A percentile compares a stretch with the other conserved stretches of the same genome.
These are phyloP conservation scores for Pyrenochaeta sp. DNA, from an alignment of 2,329 filamentous ascomycete genomes.

Conservation along the genomic window DNA sequence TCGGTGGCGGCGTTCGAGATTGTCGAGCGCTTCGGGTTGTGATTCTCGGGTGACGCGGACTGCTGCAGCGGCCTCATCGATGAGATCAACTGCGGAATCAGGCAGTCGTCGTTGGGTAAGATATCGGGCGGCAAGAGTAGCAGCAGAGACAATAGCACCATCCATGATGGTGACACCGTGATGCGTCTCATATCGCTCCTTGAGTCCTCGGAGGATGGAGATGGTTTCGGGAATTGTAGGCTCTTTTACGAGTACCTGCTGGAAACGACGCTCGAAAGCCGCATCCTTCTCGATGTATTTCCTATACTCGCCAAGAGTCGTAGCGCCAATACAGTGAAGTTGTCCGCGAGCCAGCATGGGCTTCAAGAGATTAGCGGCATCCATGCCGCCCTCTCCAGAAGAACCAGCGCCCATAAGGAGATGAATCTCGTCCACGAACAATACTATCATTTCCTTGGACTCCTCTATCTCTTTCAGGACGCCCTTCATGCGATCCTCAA, in stretches of 20 bases:
- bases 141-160: slow-evolving; percentile 87
- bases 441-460: slow-evolving; percentile 93
- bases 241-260: slow-evolving; percentile 97
- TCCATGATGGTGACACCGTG: slow-evolving; percentile 98
- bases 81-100: slow-evolving; percentile 94
- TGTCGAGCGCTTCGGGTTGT: slow-evolving; percentile 94
- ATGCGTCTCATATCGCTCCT: slow-evolving; percentile 97
- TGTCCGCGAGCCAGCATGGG: slow-evolving; percentile 97
- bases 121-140: slow-evolving; percentile 92
- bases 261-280: slow-evolving; percentile 97
- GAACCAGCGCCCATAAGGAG: slow-evolving; percentile 96
- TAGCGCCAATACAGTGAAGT: slow-evolving; percentile 97
- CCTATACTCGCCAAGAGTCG: slow-evolving; percentile 91
- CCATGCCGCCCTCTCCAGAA: slow-evolving; percentile 96
- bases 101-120: slow-evolving; percentile 89
- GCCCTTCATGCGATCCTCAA: slow-evolving; percentile 99
- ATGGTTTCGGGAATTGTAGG: slow-evolving; percentile 88
- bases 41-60: slow-evolving; percentile 95
- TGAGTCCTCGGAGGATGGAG: slow-evolving; percentile 96
- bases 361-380: slow-evolving; percentile 96
- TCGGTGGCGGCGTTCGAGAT: slow-evolving; percentile 85
- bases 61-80: slow-evolving; percentile 96
- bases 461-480: slow-evolving; percentile 96
- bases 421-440: slow-evolving; percentile 99
- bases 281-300: slow-evolving; percentile 99